These are phyloP conservation scores for Tuber umbilicatum DNA, from an alignment of 495 filamentous ascomycete species.

Conservation along the genomic window DNA sequence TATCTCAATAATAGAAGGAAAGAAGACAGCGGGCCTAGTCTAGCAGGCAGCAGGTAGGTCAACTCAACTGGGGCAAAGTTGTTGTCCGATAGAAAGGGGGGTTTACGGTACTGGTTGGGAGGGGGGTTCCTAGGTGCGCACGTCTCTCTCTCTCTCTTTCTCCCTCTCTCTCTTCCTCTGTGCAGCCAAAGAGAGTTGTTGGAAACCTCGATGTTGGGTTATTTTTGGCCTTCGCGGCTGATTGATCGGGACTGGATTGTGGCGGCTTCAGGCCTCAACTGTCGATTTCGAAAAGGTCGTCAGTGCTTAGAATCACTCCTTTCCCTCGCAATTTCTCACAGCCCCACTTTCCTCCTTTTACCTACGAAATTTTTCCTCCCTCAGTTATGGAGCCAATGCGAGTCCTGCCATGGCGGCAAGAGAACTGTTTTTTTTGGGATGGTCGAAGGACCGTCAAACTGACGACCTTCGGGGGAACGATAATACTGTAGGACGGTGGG, in stretches of 20 bases:
- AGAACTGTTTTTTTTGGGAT: neutral
- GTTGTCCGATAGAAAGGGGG: neutral
- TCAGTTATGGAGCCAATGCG: constrained; percentile 4
- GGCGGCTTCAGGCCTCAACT: neutral
- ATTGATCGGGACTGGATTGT: constrained; percentile 28
- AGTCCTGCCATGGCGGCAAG: neutral
- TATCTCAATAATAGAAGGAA: constrained; percentile 12
- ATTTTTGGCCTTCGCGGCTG: constrained; percentile 33
- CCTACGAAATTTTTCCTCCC: constrained; percentile 1
- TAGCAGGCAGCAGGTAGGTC: neutral
- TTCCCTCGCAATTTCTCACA: constrained; percentile 5
- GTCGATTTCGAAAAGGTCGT: constrained; percentile 30
- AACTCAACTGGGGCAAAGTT: constrained; percentile 1
- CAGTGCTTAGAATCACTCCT: constrained; percentile 24
- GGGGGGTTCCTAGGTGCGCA: neutral
- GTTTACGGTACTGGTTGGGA: neutral
- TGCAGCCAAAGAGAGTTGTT: constrained; percentile 11
- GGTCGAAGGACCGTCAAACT: neutral
- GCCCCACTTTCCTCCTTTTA: constrained; percentile 14
- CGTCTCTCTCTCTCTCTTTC: neutral
- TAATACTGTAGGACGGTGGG: too few relatives aligned
- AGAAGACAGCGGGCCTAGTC: constrained; percentile 14
- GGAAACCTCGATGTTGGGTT: constrained; percentile 24
- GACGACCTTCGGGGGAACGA: neutral
- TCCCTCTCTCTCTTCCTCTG: neutral